Evolutionary conservation across 2,329 filamentous ascomycete genomes (phyloP), one percentile per base, ranked within the genome.

Genomic region (Sclerotinia sclerotiorum): DNA sequence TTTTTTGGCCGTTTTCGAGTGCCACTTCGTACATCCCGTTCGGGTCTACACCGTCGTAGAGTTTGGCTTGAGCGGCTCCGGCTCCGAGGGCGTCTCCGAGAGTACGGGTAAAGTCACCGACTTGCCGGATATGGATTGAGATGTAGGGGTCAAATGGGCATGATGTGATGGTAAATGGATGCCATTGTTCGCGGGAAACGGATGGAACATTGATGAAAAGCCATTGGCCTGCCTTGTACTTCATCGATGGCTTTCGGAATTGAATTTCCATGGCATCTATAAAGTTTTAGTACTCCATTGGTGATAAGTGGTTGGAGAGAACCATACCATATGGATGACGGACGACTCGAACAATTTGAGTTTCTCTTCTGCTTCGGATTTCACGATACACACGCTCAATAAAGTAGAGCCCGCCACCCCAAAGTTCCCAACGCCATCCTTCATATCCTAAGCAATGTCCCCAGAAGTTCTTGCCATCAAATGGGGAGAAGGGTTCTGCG

Each of bases 21-120:
- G 94, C 95, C 42, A 99, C 92, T 79, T 99, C 95, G 84, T 97
- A 99, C 92, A 98, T 97, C 64, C 94, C 94, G 82, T 92, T 91
- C 0, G 93, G 93, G 76, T 98, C 94, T 42, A 97, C 88, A 64
- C 89, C 90, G 66, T 97, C 92, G 79, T 97, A 95, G 56, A 97
- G 87, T 81, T 96, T 94, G 64, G 91, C 85, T 79, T 98, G 94
- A 0, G 93, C 90, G 6, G 87, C 83, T 74, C 94, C 95, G 42
- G 94, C 95, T 78, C 95, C 95, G n/a, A 98, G 87, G 13, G 94
- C 92, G 75, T 97, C 92, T 78, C 93, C 95, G n/a, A 99, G 86
- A n/a, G 90, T 88, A 70, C 89, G 88, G 17, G 95, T 99, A 78
- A 97, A 99, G 81, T 99, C 95, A 73, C 95, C 95, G 8, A 98